Conservation (phyloP, 495 filamentous ascomycete species). For the Darksidea phi region DNA sequence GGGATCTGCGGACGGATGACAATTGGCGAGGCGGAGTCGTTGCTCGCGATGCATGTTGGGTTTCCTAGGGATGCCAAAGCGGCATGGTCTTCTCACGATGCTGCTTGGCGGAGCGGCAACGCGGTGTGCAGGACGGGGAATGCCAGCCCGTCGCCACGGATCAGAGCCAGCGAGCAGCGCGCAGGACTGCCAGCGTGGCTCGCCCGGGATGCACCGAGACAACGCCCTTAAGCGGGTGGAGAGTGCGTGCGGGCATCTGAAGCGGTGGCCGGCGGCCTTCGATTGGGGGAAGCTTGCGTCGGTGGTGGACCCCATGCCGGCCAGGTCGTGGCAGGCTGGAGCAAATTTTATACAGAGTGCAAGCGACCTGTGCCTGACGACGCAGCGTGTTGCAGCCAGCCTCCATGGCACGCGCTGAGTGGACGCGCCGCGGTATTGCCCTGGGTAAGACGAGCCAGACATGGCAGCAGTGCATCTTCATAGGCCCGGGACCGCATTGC, state of each 20-base stretch:
- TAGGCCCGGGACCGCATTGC: neutral
- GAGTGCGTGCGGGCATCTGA: neutral
- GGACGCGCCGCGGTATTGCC: constrained; percentile 17
- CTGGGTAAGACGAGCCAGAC: constrained; percentile 4
- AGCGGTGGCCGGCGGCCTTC: constrained; percentile 9
- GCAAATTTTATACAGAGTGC: neutral
- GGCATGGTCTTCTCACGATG: constrained; percentile 1
- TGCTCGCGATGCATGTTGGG: neutral
- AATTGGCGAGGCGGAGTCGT: neutral
- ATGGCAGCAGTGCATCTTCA: too few species aligned
- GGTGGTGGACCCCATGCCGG: neutral
- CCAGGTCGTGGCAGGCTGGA: too few species aligned
- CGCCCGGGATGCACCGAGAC: constrained; percentile 5
- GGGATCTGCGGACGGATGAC: neutral
- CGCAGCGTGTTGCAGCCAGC: constrained; percentile 1
- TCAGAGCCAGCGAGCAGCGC: neutral
- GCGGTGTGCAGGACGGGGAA: constrained; percentile 6
- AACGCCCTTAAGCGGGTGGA: neutral
- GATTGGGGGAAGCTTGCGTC: constrained; percentile 12
- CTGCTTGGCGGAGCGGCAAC: constrained; percentile 24
- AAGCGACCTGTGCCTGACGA: constrained; percentile 20
- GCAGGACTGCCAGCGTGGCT: constrained; percentile 17
- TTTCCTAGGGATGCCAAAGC: neutral
- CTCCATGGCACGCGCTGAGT: constrained; percentile 12
- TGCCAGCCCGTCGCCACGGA: neutral